phyloP scores from a whole-genome alignment of 768 basidiomycete genomes.

The Filobasidium floriforme region DNA sequence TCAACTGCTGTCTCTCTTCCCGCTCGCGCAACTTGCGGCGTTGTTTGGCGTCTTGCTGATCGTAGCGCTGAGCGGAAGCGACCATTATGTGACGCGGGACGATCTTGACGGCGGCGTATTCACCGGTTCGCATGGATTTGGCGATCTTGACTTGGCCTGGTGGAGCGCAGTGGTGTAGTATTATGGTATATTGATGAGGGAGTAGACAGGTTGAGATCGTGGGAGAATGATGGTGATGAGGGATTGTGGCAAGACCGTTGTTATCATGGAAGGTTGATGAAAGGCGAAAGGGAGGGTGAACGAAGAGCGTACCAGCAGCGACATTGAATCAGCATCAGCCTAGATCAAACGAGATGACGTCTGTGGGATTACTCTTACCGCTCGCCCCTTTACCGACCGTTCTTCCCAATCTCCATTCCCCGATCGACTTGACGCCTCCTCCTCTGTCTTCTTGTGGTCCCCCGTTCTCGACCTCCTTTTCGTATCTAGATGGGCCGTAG shows the following conservation, averaged over 20 bases:
- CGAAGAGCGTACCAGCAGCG: not conserved
- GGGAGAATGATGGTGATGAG: no score
- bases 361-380: constrained; percentile 49
- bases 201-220: no score
- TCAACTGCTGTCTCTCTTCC: constrained; percentile 53
- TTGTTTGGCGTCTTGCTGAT: not conserved
- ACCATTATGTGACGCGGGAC: constrained; percentile 56
- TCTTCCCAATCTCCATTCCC: constrained; percentile 72
- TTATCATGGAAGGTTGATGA: not conserved
- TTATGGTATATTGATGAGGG: no score
- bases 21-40: not conserved
- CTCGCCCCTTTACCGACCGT: constrained; percentile 73
- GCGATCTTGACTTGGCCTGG: constrained; percentile 79
- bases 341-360: no score
- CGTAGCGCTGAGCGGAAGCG: constrained; percentile 5
- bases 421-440: constrained; percentile 51
- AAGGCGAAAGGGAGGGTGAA: constrained; percentile 6
- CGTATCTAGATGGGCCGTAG: constrained; percentile 15
- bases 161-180: no score
- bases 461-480: constrained; percentile 19
- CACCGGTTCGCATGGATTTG: constrained; percentile 71
- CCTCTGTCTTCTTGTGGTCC: constrained; percentile 26
- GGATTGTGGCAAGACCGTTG: no score
- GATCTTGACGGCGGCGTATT: constrained; percentile 93
- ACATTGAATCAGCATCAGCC: not conserved